Conservation (phyloP, 2,329 filamentous ascomycete species). For the Aspergillus nomiae region DNA sequence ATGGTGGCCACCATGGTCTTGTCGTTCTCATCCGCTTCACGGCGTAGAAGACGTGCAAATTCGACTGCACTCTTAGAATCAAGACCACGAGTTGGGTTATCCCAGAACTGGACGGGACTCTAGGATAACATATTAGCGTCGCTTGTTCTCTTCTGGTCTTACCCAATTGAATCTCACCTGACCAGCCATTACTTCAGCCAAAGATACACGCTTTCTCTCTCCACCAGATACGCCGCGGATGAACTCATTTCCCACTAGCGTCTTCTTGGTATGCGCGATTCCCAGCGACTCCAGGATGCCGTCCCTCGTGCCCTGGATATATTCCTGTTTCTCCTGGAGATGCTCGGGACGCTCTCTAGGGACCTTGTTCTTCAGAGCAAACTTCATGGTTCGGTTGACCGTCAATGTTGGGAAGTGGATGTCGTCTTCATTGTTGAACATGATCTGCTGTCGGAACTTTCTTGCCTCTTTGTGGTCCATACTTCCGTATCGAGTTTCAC, state of each 20-base stretch:
- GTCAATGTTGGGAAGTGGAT: slow-evolving; percentile 74
- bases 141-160: background rate
- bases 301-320: slow-evolving; percentile 33
- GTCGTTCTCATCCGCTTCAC: slow-evolving; percentile 61
- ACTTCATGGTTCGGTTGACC: slow-evolving; percentile 71
- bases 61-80: slow-evolving; percentile 66
- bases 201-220: slow-evolving; percentile 68
- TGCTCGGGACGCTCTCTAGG: slow-evolving; percentile 30
- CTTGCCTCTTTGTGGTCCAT: slow-evolving; percentile 52
- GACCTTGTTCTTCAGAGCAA: slow-evolving; percentile 61
- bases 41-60: slow-evolving; percentile 59
- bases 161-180: slow-evolving; percentile 39
- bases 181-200: slow-evolving; percentile 60
- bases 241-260: slow-evolving; percentile 67
- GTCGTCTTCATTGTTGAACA: slow-evolving; percentile 78
- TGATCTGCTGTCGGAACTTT: slow-evolving; percentile 47
- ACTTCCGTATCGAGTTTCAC: slow-evolving; percentile 55
- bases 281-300: slow-evolving; percentile 36
- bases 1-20: slow-evolving; percentile 63
- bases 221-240: slow-evolving; percentile 68
- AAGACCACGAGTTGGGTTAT: slow-evolving; percentile 66
- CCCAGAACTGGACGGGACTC: slow-evolving; percentile 63
- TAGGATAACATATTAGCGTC: slow-evolving; percentile 2
- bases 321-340: slow-evolving; percentile 28
- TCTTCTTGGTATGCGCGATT: slow-evolving; percentile 58